Percentiles rank a stretch among this genome's conserved stretches.
Conservation (phyloP, 345 rosid species). For the Eucalyptus sp. region DNA sequence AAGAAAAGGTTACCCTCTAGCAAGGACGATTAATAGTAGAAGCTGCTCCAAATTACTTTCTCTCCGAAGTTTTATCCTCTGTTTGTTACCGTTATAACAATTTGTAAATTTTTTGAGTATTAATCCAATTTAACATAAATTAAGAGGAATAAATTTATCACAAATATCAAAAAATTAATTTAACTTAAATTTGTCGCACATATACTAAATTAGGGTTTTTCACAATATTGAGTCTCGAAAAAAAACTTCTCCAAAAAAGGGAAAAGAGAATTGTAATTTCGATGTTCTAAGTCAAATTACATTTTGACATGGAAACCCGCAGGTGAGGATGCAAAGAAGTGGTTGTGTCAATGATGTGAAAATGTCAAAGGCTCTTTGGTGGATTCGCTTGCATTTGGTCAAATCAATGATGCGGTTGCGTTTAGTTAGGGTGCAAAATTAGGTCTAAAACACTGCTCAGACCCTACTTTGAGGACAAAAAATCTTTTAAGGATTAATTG, state of each 20-base stretch:
- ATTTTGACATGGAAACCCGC: too few relatives aligned
- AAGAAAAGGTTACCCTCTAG: background rate
- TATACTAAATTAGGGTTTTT: background rate
- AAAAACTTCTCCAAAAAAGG: too few relatives aligned
- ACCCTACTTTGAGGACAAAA: background rate
- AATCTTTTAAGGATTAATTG: background rate
- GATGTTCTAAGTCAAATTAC: background rate
- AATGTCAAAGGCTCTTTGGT: background rate
- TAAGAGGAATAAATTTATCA: too few relatives aligned
- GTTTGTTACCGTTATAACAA: fast-evolving
- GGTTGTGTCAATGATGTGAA: background rate
- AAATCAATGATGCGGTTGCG: fast-evolving
- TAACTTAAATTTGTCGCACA: too few relatives aligned
- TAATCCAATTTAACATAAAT: too few relatives aligned
- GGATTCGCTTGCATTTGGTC: background rate
- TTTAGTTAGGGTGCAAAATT: background rate
- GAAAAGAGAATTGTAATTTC: too few relatives aligned
- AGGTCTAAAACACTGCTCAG: background rate
- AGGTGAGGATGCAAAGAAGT: background rate
- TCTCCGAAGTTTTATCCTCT: background rate
- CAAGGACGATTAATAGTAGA: background rate
- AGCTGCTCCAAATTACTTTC: background rate
- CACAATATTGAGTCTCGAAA: too few relatives aligned
- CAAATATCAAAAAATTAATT: too few relatives aligned
- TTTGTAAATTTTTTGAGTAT: background rate